Conservation (phyloP, 1,284 basidiomycete species). For the Agaricales sp. region DNA sequence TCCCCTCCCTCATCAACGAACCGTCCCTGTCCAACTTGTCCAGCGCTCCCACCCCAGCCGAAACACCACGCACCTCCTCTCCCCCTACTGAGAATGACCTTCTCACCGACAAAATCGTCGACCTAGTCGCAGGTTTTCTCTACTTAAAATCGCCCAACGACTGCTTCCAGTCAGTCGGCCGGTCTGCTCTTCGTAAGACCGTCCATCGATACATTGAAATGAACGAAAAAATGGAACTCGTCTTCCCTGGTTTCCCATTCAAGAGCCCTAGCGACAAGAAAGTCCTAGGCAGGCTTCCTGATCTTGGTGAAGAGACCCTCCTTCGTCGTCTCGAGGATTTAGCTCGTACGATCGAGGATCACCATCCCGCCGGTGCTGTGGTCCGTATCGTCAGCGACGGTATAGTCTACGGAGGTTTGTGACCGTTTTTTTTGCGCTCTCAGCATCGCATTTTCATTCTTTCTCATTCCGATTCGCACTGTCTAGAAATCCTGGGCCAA, state of each 20-base stretch:
- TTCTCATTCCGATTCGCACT: no score
- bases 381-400: constrained; percentile 4
- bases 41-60: background rate
- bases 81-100: background rate
- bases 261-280: constrained; percentile 3
- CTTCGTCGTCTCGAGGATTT: constrained; percentile 4
- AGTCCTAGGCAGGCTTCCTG: constrained; percentile 1
- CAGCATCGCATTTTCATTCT: background rate
- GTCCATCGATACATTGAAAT: background rate
- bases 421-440: background rate
- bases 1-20: no score
- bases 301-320: constrained; percentile 1
- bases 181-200: background rate
- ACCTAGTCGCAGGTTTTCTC: background rate
- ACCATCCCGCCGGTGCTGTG: background rate
- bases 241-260: constrained; percentile 3
- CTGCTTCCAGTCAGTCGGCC: background rate
- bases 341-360: constrained; percentile 1
- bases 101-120: constrained; percentile 1
- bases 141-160: background rate
- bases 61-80: background rate
- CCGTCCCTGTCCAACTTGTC: background rate
- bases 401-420: constrained; percentile 1
- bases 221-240: constrained; percentile 1
- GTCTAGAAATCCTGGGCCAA: background rate